phyloP scores from a whole-genome alignment of 176 grass and related monocot genomes.

The Cocos nucifera region DNA sequence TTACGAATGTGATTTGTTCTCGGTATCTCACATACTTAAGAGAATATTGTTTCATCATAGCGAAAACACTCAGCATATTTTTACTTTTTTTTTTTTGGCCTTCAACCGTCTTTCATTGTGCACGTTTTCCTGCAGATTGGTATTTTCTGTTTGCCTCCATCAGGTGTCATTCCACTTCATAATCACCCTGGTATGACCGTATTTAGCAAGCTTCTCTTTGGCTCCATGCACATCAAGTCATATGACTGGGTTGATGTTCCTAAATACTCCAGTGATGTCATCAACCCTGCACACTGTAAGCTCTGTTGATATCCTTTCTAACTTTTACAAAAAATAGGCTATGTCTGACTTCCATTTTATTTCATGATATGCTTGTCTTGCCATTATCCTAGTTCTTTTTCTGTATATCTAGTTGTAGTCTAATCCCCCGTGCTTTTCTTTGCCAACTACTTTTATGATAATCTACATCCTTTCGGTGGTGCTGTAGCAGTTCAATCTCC shows the following conservation, averaged over 20 bases:
- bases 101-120: conserved; percentile 2
- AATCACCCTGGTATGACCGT: conserved; percentile 75
- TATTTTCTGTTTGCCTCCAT: conserved; percentile 53
- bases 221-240: conserved; percentile 53
- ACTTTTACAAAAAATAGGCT: too few species aligned
- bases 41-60: neutral
- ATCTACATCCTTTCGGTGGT: neutral
- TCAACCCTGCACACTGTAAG: neutral
- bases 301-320: neutral
- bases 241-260: conserved; percentile 51
- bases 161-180: conserved; percentile 57
- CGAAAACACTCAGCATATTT: too few species aligned
- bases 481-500: conserved; percentile 16
- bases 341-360: neutral
- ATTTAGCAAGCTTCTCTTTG: conserved; percentile 67
- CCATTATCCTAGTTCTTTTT: too few species aligned
- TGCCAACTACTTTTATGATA: neutral
- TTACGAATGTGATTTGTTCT: conserved; percentile 40
- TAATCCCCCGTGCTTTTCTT: too few species aligned
- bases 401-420: too few species aligned
- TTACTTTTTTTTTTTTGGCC: neutral
- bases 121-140: conserved; percentile 35
- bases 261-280: conserved; percentile 10
- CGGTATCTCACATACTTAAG: conserved; percentile 22
- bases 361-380: too few species aligned